Evolutionary conservation across 2,329 filamentous ascomycete genomes (phyloP), one percentile per base, ranked within the genome.

Genomic region (Cladobotryum mycophilum): DNA sequence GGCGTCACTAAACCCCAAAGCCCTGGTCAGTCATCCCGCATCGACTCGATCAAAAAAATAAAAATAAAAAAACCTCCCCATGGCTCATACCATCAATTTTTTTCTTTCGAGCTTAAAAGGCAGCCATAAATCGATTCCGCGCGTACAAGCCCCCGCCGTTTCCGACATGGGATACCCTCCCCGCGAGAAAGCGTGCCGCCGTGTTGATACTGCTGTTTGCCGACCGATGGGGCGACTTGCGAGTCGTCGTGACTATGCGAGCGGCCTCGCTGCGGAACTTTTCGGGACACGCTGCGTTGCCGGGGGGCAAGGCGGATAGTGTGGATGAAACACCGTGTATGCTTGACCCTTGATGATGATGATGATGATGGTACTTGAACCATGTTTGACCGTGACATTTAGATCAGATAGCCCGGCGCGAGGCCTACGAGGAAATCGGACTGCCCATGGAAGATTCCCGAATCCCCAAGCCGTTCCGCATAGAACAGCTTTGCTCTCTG

Each of bases 351-450:
- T 15, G 12, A 14, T 34, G 17, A 6, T 13, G 37, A 15, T 14
- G 25, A 30, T 34, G 36, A 36, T 43, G 51, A 36, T n/a, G 13
- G 5, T 41, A n/a, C 25, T 45, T 15, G 15, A 7, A 18, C 1
- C 35, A n/a, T 3, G 15, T 33, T 30, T 25, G 17, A 22, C 30
- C 17, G 3, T 34, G 38, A 41, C 30, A 3, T 74, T 1, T 75
- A 70, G 89, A 89, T 67, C 80, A 91, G 62, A 95, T 91, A 47
- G 90, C 92, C 8, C 82, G 92, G 18, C 82, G 92, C 56, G 92
- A 97, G 74, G 91, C 92, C 1, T 87, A 80, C 66, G 92, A 97
- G 67, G 92, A 97, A 67, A 96, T 97, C 57, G 92, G 92, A 1
- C 81, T 97, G 3, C 88, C 92, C 1, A 76, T 85, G 61, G 76